These are phyloP conservation scores for Chrysoporthe puriensis DNA, from an alignment of 2,329 filamentous ascomycete genomes.

Conservation along the genomic window DNA sequence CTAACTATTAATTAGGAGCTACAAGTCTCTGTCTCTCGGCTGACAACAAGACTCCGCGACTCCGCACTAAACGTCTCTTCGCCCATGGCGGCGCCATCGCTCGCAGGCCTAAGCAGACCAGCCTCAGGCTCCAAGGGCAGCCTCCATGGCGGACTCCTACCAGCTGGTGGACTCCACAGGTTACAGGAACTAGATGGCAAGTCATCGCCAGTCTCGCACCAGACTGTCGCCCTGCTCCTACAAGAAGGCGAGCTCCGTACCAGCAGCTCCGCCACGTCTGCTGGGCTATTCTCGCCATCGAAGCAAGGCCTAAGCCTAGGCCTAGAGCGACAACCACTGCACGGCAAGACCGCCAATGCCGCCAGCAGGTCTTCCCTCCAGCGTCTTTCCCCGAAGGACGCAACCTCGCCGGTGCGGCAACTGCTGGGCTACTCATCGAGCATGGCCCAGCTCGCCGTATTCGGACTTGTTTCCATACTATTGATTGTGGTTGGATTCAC, in stretches of 20 bases:
- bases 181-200: constrained; percentile 3
- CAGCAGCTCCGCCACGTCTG: constrained; percentile 1
- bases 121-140: neutral
- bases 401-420: constrained; percentile 25
- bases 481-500: constrained; percentile 26
- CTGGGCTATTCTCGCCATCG: constrained; percentile 13
- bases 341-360: constrained; percentile 12
- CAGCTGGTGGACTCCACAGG: neutral
- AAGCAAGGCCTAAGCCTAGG: constrained; percentile 9
- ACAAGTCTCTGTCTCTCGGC: neutral
- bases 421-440: constrained; percentile 10
- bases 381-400: constrained; percentile 5
- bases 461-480: constrained; percentile 28
- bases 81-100: neutral
- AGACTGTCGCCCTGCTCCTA: neutral
- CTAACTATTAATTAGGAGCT: constrained; percentile 26
- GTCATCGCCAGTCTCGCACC: neutral
- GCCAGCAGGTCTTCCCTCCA: constrained; percentile 17
- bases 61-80: neutral
- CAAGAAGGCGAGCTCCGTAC: neutral
- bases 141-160: neutral
- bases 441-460: constrained; percentile 24
- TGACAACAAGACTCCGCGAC: neutral
- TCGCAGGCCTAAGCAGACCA: neutral
- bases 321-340: constrained; percentile 14